Evolutionary conservation across 1,284 basidiomycete species (phyloP).

Genomic region (Lignosus rhinocerotis): DNA sequence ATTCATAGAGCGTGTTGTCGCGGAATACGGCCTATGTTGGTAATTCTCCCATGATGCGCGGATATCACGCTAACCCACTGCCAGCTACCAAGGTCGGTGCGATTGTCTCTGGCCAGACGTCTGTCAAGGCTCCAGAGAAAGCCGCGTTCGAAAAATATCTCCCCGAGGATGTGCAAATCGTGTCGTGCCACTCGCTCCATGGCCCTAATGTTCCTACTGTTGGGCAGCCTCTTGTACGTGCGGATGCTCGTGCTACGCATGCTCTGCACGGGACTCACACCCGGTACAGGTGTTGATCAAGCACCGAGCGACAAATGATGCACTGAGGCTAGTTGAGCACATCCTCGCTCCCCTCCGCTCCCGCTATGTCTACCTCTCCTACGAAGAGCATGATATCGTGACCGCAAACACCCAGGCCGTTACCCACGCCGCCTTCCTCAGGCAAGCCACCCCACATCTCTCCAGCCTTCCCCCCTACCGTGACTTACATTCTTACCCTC

Average conservation of each 20-base stretch:
- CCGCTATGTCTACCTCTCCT: slow-evolving; percentile 89
- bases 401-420: slow-evolving; percentile 99
- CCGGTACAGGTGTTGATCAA: slow-evolving; percentile 79
- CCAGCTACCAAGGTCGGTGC: slow-evolving; percentile 90
- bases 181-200: slow-evolving; percentile 94
- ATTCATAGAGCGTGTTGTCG: slow-evolving; percentile 82
- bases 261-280: neutral
- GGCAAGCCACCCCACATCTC: slow-evolving; percentile 46
- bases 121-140: slow-evolving; percentile 94
- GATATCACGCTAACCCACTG: slow-evolving; percentile 1
- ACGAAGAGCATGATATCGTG: slow-evolving; percentile 94
- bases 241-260: neutral
- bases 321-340: slow-evolving; percentile 79
- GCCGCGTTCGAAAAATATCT: slow-evolving; percentile 89
- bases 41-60: slow-evolving; percentile 12
- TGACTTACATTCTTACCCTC: neutral
- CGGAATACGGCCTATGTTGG: slow-evolving; percentile 89
- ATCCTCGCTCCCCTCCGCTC: slow-evolving; percentile 84
- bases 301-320: slow-evolving; percentile 79
- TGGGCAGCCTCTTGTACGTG: slow-evolving; percentile 89
- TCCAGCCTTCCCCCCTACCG: neutral
- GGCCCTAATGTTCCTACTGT: slow-evolving; percentile 89
- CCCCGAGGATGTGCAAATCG: slow-evolving; percentile 84
- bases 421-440: slow-evolving; percentile 96
- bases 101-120: slow-evolving; percentile 94